Base-by-base conservation (phyloP, 2,329 filamentous ascomycete species). In the Aspergillus sojae region DNA sequence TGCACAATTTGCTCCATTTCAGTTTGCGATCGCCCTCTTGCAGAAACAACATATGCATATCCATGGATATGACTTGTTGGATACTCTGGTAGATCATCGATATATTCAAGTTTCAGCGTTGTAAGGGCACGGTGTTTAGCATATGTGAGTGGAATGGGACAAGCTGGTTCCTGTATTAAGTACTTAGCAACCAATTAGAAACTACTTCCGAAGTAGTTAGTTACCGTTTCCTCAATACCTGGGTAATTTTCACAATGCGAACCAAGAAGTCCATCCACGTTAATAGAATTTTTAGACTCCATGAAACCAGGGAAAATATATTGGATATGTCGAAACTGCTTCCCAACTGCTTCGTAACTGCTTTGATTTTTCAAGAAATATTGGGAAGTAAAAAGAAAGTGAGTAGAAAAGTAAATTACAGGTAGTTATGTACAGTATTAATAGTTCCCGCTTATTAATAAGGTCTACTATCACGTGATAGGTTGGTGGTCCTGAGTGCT, bases 381-480 rank as follows among this genome's bases (percentile, higher is more conserved):
- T 16, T 7, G 14, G 1, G 5, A 36, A 16, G 14, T 6, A 36
- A 14, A 36, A 36, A 36, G 5, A 36, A 36, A 12, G 12, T 36
- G 1, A 16, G 5, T 7, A 16, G 34, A 5, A 36, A 36, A 36
- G 1, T 36, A 36, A 16, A 36, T 36, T 36, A 36, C 34, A 36
- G 12, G 2, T 34, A 36, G 5, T 36, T 36, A 36, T 16, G 14
- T 36, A 36, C 34, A 36, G 34, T 36, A 36, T 16, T 12, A 6
- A 6, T 36, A 16, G 14, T 1, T 6, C 2, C 5, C 16, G 2
- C 34, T 16, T 36, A 36, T 36, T 16, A 36, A 16, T 16, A 3
- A 1, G 1, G 5, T 36, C 1, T 5, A 7, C 0, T 1, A 5
- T 36, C 34, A 36, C 34, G 14, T 36, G 34, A 5, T 16, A 1